Evolutionary conservation across 305 asterid genomes (phyloP), one percentile per base, ranked within the genome.

Genomic region (Fraxinus platypoda): DNA sequence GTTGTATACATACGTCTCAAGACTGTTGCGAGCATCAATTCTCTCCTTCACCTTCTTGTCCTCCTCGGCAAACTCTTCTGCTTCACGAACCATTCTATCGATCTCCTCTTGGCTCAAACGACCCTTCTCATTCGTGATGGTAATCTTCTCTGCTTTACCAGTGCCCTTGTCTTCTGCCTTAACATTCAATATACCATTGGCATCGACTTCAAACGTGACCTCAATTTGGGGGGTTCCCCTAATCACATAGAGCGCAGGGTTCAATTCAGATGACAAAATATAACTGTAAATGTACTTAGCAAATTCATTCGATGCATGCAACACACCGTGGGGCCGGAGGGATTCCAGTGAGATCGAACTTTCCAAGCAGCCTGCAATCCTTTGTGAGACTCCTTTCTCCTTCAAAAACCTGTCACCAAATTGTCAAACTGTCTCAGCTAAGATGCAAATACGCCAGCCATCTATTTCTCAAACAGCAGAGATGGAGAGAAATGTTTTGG

Each of bases 371-470:
- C 87, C 98, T 91, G 84, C 97, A 91, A 86, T 95, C 99, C 92
- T 95, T 95, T 33, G 97, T 93, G 76, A 95, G 92, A 83, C 97
- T 95, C 87, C 99, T 85, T 88, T 88, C 99, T 54, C 99, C 99
- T 89, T 95, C 99, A 46, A 88, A 95, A 26, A 95, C 97, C 98
- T 94, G 86, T 77, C 30, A 71, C 35, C 41, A 83, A 30, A 59
- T 1, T 49, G 59, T 49, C 59, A 15, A 15, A 49, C 59, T 1
- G 21, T 49, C 59, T 49, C 59, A 49, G 59, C 59, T 49, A 49
- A 49, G 59, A 49, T 49, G 59, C 59, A 49, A 49, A 49, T 15
- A 49, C 0, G 54, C 59, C 21, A 49, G 59, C 59, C 59, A 49
- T 49, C 59, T 49, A 13, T 15, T 49, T 49, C 59, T 49, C 54